Evolutionary conservation across 2,329 filamentous ascomycete species (phyloP), one percentile per base, ranked within the genome.

Genomic region (Alternaria alternata): DNA sequence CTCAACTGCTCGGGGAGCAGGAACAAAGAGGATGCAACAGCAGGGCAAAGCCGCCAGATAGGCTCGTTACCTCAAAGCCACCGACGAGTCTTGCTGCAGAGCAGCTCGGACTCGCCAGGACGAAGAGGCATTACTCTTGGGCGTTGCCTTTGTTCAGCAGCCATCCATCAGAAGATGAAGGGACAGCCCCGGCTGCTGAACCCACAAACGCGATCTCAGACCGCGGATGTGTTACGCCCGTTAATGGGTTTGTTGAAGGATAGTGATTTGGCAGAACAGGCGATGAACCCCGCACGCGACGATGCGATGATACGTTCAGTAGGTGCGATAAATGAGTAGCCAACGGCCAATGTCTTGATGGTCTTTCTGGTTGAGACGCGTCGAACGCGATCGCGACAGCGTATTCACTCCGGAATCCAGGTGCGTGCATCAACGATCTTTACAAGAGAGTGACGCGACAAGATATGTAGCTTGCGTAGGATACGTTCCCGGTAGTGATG

Each of bases 141-240:
- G 71, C 64, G 64, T 63, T 72, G 75, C 75, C 75, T 78, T 78
- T 78, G 74, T 68, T 58, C 71, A 76, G 61, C 68, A 75, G 67
- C 66, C 67, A 75, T 69, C 41, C 64, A 71, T 66, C 71, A 24
- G 51, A 51, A 64, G 64, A 68, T 66, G 64, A 57, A 58, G 65
- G 61, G 61, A 49, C n/a, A 48, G 11, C 49, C 67, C 67, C 55
- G 61, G 64, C 67, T 73, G 69, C 59, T 73, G 67, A 65, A 75
- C 73, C 75, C 74, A 74, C 69, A 68, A 51, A 63, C 63, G 67
- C 65, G 57, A 65, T 71, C 65, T 60, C 48, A 49, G 65, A 75
- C 69, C 5, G 56, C 66, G 61, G 62, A 56, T 63, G 66, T 57
- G 72, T 66, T 63, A 66, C 61, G 64, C 72, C 68, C 72, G 56